Evolutionary conservation across 202 grass and related monocot genomes (phyloP), one percentile per base, ranked within the genome.

Genomic region (Digitaria exilis): DNA sequence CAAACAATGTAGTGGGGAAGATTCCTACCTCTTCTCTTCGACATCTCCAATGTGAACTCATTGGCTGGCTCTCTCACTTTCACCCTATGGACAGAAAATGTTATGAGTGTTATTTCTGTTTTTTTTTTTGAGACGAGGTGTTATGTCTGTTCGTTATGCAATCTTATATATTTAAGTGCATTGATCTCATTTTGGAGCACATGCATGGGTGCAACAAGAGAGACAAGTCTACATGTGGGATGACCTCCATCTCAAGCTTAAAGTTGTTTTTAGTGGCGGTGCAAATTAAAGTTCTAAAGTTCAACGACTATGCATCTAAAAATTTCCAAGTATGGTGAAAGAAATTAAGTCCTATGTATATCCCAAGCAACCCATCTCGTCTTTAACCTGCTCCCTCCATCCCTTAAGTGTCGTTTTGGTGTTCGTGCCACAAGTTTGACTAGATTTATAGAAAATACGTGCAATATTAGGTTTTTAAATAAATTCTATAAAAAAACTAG

Each of bases 41-140:
- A 86, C 61, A 35, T 92, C 78, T 83, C 90, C 86, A 83, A 92
- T 76, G 79, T 58, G 63, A n/a, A 14, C 6, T 26, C 12, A 26
- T 86, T 82, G 72, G 69, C 76, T 81, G 55, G 46, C 76, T 16
- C 30, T 52, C 69, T 48, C 85, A 34, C 81, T n/a, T 22, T 44
- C 49, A n/a, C 32, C 56, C 50, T 22, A 76, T 37, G n/a, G 18
- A 49, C 2, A 81, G 29, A 18, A 31, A 15, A 62, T 54, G 71
- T 14, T 9, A 2, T n/a, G n/a, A n/a, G n/a, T n/a, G n/a, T n/a
- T n/a, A n/a, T n/a, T n/a, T n/a, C n/a, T n/a, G n/a, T n/a, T n/a
- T n/a, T n/a, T n/a, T n/a, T n/a, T n/a, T n/a, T n/a, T n/a, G n/a
- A n/a, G n/a, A n/a, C n/a, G n/a, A n/a, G n/a, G 43, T 37, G 63